Percentiles rank a stretch among this genome's conserved stretches.
These are phyloP conservation scores for Fraxinus ornus DNA, from an alignment of 305 asterid genomes.

Conservation along the genomic window DNA sequence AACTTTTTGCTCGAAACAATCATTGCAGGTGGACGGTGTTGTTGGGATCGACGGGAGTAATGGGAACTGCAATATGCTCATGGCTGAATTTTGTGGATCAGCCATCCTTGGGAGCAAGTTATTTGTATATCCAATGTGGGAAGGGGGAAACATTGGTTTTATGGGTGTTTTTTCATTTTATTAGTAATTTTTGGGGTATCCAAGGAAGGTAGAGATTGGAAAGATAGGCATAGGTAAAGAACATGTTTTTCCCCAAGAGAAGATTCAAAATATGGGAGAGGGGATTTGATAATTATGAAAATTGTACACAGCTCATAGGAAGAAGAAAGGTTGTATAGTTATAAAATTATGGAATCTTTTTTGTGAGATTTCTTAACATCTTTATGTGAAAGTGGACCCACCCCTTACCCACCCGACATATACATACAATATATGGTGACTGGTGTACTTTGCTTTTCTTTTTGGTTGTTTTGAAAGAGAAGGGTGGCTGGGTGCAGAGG, in stretches of 20 bases:
- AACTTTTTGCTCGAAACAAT: background rate
- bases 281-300: slow-evolving; percentile 47
- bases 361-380: slow-evolving; percentile 24
- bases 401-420: background rate
- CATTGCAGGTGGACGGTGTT: background rate
- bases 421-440: background rate
- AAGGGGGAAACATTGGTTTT: slow-evolving; percentile 29
- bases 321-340: slow-evolving; percentile 28
- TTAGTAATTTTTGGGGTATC: slow-evolving; percentile 34
- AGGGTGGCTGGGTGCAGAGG: slow-evolving; percentile 32
- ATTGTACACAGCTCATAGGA: slow-evolving; percentile 42
- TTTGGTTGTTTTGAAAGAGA: slow-evolving; percentile 43
- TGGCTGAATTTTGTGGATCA: slow-evolving; percentile 67
- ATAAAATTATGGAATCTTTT: slow-evolving; percentile 31
- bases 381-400: slow-evolving; percentile 18
- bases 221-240: slow-evolving; percentile 59
- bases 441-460: slow-evolving; percentile 34
- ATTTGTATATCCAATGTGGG: slow-evolving; percentile 45
- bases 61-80: background rate
- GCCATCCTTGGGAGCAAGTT: slow-evolving; percentile 41
- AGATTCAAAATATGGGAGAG: slow-evolving; percentile 38
- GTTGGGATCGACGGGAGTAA: slow-evolving; percentile 2
- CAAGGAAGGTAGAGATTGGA: slow-evolving; percentile 45
- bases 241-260: slow-evolving; percentile 35
- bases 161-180: slow-evolving; percentile 26